A percentile compares a stretch with the other conserved stretches of the same genome.
These are phyloP conservation scores for Pseudognaphalium luteoalbum DNA, from an alignment of 129 eudicot species.

Conservation along the genomic window DNA sequence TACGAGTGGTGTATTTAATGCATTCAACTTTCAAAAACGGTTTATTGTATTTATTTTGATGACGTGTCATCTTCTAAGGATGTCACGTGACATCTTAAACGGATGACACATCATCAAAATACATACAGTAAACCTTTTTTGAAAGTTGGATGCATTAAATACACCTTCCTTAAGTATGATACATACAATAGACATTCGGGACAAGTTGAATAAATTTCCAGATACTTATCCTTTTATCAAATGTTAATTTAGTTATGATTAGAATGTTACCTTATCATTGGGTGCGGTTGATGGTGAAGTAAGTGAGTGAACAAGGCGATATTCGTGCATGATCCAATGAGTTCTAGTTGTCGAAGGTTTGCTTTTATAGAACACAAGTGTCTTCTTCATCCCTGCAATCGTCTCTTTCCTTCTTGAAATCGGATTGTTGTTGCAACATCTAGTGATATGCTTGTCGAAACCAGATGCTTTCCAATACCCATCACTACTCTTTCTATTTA, in stretches of 20 bases:
- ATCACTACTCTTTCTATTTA: slow-evolving; percentile 35
- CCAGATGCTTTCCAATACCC: slow-evolving; percentile 81
- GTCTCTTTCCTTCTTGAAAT: slow-evolving; percentile 26
- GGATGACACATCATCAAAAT: too few relatives aligned
- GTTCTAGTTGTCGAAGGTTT: slow-evolving; percentile 41
- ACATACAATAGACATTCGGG: too few relatives aligned
- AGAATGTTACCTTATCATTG: slow-evolving; percentile 31
- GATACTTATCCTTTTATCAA: too few relatives aligned
- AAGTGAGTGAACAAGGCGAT: slow-evolving; percentile 42
- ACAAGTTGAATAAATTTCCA: too few relatives aligned
- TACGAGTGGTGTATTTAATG: too few relatives aligned
- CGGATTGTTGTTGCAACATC: slow-evolving; percentile 31
- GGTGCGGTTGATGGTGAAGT: slow-evolving; percentile 30
- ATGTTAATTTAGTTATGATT: background rate
- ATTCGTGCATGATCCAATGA: slow-evolving; percentile 84
- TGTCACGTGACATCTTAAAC: too few relatives aligned
- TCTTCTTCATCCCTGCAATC: slow-evolving; percentile 62
- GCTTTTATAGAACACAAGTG: slow-evolving; percentile 53
- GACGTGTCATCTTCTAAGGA: too few relatives aligned
- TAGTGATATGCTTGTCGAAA: slow-evolving; percentile 51
- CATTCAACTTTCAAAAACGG: too few relatives aligned
- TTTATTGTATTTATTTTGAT: too few relatives aligned
- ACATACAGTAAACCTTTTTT: too few relatives aligned
- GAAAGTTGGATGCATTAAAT: too few relatives aligned
- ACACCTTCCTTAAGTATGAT: too few relatives aligned